Percentiles rank a stretch among this genome's conserved stretches.
These are phyloP conservation scores for Eimeria sp. DNA, from an alignment of 169 alveolate genomes.

Conservation along the genomic window DNA sequence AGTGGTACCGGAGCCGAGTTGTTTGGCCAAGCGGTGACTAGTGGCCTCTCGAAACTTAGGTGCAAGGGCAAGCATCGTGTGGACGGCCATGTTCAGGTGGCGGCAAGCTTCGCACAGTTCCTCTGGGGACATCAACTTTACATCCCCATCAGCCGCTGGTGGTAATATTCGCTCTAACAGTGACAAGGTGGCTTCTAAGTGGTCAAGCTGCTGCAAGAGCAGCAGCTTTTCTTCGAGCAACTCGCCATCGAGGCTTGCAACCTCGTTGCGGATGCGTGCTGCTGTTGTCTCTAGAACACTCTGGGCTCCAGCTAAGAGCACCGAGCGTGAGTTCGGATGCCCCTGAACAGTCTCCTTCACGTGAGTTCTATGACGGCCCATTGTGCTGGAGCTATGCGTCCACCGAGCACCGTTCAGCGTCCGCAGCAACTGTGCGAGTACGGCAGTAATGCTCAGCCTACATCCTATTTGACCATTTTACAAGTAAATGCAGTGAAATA, in stretches of 20 bases:
- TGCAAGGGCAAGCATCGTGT: conserved; percentile 69
- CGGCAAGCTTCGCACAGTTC: conserved; percentile 68
- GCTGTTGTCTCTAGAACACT: conserved; percentile 71
- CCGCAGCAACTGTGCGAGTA: conserved; percentile 41
- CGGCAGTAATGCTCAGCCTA: conserved; percentile 51
- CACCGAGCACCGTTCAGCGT: conserved; percentile 32
- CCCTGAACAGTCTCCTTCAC: conserved; percentile 68
- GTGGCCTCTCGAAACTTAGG: conserved; percentile 59
- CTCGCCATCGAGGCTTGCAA: conserved; percentile 50
- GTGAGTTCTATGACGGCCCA: conserved; percentile 62
- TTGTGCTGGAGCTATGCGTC: conserved; percentile 7
- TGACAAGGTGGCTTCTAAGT: conserved; percentile 48
- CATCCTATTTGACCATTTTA: neutral
- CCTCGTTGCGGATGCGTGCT: conserved; percentile 59
- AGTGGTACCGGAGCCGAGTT: conserved; percentile 36
- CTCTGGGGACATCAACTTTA: conserved; percentile 53
- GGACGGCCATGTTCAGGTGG: conserved; percentile 67
- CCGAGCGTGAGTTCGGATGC: conserved; percentile 47
- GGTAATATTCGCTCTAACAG: conserved; percentile 51
- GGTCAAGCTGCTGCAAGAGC: conserved; percentile 54
- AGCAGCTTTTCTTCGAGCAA: conserved; percentile 70
- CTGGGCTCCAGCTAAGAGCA: conserved; percentile 58
- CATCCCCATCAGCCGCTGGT: conserved; percentile 2
- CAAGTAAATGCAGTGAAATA: neutral
- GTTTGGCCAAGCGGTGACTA: conserved; percentile 29